phyloP scores from a whole-genome alignment of 495 filamentous ascomycete genomes.

The Glonium stellatum region DNA sequence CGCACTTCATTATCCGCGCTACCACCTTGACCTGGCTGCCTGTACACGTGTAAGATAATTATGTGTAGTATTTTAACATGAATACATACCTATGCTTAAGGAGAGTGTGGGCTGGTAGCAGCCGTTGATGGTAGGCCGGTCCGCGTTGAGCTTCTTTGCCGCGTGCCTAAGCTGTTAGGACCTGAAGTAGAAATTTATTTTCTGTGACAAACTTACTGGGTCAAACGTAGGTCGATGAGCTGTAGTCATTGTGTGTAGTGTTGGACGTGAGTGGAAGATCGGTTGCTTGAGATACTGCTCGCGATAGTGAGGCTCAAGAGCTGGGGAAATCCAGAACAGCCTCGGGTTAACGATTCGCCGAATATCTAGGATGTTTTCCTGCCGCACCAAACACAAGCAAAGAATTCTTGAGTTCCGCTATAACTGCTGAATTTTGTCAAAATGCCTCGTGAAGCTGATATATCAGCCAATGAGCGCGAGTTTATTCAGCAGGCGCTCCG shows the following conservation, averaged over 20 bases:
- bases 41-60: conserved; percentile 23
- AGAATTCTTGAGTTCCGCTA: conserved; percentile 7
- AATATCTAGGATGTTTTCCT: background rate
- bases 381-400: background rate
- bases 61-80: background rate
- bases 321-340: background rate
- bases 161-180: conserved; percentile 53
- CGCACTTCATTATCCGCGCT: conserved; percentile 65
- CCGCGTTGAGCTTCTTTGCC: conserved; percentile 93
- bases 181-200: background rate
- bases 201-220: conserved; percentile 50
- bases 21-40: conserved; percentile 82
- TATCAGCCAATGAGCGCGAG: conserved; percentile 38
- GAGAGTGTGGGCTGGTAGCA: conserved; percentile 84
- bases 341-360: background rate
- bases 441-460: conserved; percentile 81
- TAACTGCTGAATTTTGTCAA: conserved; percentile 20
- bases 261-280: background rate
- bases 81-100: conserved; percentile 69
- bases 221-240: conserved; percentile 89
- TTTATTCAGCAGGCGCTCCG: conserved; percentile 44
- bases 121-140: conserved; percentile 91
- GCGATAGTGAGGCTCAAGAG: background rate
- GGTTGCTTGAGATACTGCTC: background rate
- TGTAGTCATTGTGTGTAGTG: conserved; percentile 34